Evolutionary conservation across 495 filamentous ascomycete species (phyloP), one percentile per base, ranked within the genome.

Genomic region (Podospora pseudocomata): DNA sequence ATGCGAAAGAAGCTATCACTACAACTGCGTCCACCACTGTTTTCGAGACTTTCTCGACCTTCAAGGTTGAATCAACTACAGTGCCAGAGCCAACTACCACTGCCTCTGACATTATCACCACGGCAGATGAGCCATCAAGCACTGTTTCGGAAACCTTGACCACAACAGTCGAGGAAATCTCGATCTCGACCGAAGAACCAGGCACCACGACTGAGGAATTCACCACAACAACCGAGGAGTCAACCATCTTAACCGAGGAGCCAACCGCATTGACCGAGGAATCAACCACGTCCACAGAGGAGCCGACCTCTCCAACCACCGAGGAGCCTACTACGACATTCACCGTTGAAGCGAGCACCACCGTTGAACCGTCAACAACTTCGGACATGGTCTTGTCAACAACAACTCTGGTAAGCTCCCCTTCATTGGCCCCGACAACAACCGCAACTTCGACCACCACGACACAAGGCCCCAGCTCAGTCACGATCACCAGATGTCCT

Each of bases 401-500:
- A 44, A 55, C 49, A 11, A 63, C 66, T 18, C 9, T 28, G 23
- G 19, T 63, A 11, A 13, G 18, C 44, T 63, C 66, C 15, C 27
- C 59, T 2, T 49, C 39, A 13, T 16, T 49, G 39, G 18, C 65
- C 15, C 54, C 65, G 7, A 49, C 57, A 30, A 20, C 65, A 27
- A 6, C 39, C 15, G 39, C 39, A 18, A 49, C 6, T 23, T 60
- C 65, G n/a, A 34, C 64, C 3, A 66, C 64, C 16, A 66, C 64
- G 30, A 27, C 66, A 23, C n/a, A 44, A 28, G 59, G 59, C 20
- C 66, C 66, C 2, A 9, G 58, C 44, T 28, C 62, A 44, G 62
- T 58, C 2, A 67, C 66, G 39, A 67, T 67, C 66, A 67, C 66
- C 49, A 56, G 20, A 16, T 67, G 66, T 26, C 66, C 66, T 18